Evolutionary conservation across 1,284 basidiomycete genomes (phyloP), one percentile per base, ranked within the genome.

Genomic region (Takashimella tepidaria): DNA sequence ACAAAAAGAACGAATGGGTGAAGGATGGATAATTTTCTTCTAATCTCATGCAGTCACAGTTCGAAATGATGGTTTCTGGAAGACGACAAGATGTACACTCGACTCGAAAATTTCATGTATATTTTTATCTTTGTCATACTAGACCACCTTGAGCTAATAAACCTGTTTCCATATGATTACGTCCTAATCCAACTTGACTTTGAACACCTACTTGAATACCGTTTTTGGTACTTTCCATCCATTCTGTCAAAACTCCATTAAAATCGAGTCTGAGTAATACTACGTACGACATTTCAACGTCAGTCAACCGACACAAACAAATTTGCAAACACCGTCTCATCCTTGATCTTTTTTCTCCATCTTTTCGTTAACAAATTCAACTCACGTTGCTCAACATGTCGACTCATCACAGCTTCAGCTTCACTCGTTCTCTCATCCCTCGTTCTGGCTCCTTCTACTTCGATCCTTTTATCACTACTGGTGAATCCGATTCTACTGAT

Each of bases 201-300:
- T 43, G 26, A 50, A 45, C 16, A 8, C 31, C 31, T 8, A 57
- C 25, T 19, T 51, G 31, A 24, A 47, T 31, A 10, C 37, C 25
- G 5, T 26, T 31, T 2, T 20, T 27, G 1, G 42, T 22, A 12
- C 49, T 52, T 27, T 58, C 56, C 8, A 65, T 69, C 57, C 80
- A 80, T 45, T 78, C 81, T 16, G 86, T 89, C 66, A 90, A 83
- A 46, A 81, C 83, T 3, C 86, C 87, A 63, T 90, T 92, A 70
- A 91, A 89, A 73, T 95, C 91, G 22, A 95, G 74, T 31, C 89
- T 80, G 45, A 93, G 77, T 46, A 93, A 73, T 50, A 95, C 68
- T 70, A 37, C 19, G 11, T 53, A 50, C 41, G 50, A 37, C 8
- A 11, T 12, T n/a, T 31, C 26, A 41, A 24, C 25, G 23, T 37